Evolutionary conservation across 2,329 filamentous ascomycete species (phyloP).

Genomic region (Arthroderma sp.): DNA sequence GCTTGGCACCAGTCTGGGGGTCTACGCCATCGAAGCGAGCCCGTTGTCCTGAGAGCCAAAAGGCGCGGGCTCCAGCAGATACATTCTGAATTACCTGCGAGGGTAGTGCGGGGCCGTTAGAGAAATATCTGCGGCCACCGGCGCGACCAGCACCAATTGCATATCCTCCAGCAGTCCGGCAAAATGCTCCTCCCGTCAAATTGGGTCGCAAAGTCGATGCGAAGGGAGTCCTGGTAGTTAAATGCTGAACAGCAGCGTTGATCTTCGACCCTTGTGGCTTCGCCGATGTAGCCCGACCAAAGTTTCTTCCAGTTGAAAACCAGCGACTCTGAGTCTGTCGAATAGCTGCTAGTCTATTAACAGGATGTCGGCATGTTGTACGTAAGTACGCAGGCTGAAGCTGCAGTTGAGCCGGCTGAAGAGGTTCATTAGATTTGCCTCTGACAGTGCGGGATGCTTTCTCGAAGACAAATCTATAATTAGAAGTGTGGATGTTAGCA

Average conservation of each 20-base stretch:
- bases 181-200: conserved; percentile 72
- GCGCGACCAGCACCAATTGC: conserved; percentile 54
- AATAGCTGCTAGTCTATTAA: conserved; percentile 49
- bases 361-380: conserved; percentile 43
- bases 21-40: conserved; percentile 72
- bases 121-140: conserved; percentile 74
- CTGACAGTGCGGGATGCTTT: conserved; percentile 33
- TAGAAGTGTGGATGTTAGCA: conserved; percentile 13
- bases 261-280: conserved; percentile 45
- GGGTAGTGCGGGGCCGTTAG: conserved; percentile 69
- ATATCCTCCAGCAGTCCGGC: conserved; percentile 83
- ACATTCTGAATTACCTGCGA: conserved; percentile 91
- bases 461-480: conserved; percentile 33
- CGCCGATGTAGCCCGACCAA: conserved; percentile 36
- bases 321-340: conserved; percentile 51
- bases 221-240: conserved; percentile 70
- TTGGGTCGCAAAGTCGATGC: conserved; percentile 81
- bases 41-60: conserved; percentile 82
- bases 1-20: conserved; percentile 55
- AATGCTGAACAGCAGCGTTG: conserved; percentile 43
- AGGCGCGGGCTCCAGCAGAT: conserved; percentile 82
- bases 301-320: conserved; percentile 43
- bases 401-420: conserved; percentile 31
- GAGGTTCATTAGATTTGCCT: conserved; percentile 29
- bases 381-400: conserved; percentile 49